Percentiles rank a stretch among this genome's conserved stretches.
Evolutionary conservation across 768 basidiomycete species (phyloP).

Genomic region (Trametes elegans): DNA sequence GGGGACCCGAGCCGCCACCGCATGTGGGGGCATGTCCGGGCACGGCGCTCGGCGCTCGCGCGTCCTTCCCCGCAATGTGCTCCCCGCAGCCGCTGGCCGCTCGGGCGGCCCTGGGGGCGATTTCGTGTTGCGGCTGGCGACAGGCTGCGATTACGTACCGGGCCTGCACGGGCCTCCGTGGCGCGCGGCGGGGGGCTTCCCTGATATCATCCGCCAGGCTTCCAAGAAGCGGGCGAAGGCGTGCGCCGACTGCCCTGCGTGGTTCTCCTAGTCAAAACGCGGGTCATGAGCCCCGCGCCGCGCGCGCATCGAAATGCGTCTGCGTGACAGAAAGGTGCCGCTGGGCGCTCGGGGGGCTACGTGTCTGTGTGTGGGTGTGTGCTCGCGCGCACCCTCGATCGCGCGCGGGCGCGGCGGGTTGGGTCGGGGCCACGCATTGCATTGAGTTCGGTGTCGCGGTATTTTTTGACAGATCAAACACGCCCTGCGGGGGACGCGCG

Average conservation of each 20-base stretch:
- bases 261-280: constrained; percentile 3
- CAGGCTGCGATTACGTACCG: constrained; percentile 18
- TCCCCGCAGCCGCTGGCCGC: constrained; percentile 1
- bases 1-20: constrained; percentile 9
- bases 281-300: background rate
- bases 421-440: background rate
- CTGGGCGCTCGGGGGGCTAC: background rate
- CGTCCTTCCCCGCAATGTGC: background rate
- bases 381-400: constrained; percentile 9
- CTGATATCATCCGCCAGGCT: constrained; percentile 11
- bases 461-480: constrained; percentile 11
- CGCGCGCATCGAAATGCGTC: background rate
- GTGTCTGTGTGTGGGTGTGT: background rate
- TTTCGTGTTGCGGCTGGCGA: background rate
- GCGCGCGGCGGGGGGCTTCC: constrained; percentile 7
- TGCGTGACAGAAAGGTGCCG: constrained; percentile 2
- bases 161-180: constrained; percentile 11
- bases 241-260: background rate
- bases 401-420: background rate
- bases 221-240: constrained; percentile 13
- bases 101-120: background rate
- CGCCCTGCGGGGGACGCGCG: constrained; percentile 1
- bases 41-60: background rate
- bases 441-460: constrained; percentile 1
- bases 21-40: background rate